Percentiles rank a stretch among this genome's conserved stretches.
Conservation (phyloP, 257 asterid species). For the Solanum lycopersicoides region DNA sequence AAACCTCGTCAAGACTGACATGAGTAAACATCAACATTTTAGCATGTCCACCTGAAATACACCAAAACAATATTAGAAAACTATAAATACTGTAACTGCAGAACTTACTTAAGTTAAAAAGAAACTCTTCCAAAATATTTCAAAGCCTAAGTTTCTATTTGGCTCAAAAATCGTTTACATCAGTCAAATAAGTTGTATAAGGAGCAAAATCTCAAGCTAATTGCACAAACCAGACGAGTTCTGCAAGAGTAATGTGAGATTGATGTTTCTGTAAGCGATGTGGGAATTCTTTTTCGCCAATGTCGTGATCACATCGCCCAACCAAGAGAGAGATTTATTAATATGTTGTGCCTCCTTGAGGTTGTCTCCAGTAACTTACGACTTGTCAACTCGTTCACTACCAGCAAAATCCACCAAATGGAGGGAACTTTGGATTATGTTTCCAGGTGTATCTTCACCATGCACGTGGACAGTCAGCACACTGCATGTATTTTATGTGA, state of each 20-base stretch:
- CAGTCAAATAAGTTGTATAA: not conserved
- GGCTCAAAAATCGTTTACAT: not conserved
- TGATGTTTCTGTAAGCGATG: constrained; percentile 83
- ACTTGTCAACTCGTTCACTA: constrained; percentile 64
- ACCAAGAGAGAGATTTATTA: constrained; percentile 73
- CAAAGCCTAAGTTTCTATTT: not conserved
- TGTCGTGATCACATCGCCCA: constrained; percentile 81
- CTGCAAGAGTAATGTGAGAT: constrained; percentile 81
- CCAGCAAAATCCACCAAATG: constrained; percentile 95
- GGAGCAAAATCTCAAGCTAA: not conserved
- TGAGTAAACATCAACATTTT: constrained; percentile 88
- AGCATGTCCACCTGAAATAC: constrained; percentile 62
- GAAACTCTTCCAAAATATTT: not conserved
- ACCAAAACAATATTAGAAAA: constrained; percentile 1
- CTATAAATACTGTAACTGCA: not conserved
- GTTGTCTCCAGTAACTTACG: constrained; percentile 69
- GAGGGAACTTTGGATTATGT: constrained; percentile 53
- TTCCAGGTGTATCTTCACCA: constrained; percentile 65
- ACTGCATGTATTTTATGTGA: constrained; percentile 24
- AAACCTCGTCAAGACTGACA: constrained; percentile 65
- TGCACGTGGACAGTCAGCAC: constrained; percentile 65
- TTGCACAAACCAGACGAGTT: constrained; percentile 52
- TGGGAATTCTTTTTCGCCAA: constrained; percentile 79
- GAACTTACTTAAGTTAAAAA: not conserved
- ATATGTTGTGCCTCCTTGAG: constrained; percentile 67